A percentile compares a stretch with the other conserved stretches of the same genome.
These are phyloP conservation scores for Fusarium sp. DNA, from an alignment of 2,329 filamentous ascomycete species.

Conservation along the genomic window DNA sequence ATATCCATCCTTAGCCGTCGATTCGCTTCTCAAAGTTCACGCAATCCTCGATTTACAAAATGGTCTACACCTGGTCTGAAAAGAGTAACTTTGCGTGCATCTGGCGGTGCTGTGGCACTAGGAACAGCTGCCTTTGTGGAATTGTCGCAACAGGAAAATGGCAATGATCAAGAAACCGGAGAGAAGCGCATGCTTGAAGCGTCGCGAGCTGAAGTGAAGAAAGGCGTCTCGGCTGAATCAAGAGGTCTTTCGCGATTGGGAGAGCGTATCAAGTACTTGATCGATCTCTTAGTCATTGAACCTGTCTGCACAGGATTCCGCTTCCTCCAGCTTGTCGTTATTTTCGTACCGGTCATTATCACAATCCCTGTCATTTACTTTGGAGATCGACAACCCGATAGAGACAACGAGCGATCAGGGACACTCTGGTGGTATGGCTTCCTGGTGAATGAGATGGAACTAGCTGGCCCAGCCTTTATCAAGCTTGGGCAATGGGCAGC, in stretches of 20 bases:
- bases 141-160: slow-evolving; percentile 67
- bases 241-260: slow-evolving; percentile 68
- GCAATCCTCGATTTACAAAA: slow-evolving; percentile 42
- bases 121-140: slow-evolving; percentile 69
- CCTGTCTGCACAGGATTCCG: slow-evolving; percentile 86
- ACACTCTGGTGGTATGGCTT: slow-evolving; percentile 96
- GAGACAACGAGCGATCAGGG: slow-evolving; percentile 80
- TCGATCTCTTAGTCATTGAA: slow-evolving; percentile 83
- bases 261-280: slow-evolving; percentile 70
- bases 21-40: slow-evolving; percentile 43
- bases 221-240: slow-evolving; percentile 72
- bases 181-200: slow-evolving; percentile 89
- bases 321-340: slow-evolving; percentile 86
- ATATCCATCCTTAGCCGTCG: slow-evolving; percentile 36
- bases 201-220: slow-evolving; percentile 81
- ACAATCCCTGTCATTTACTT: slow-evolving; percentile 85
- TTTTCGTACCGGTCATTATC: slow-evolving; percentile 91
- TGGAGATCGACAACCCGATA: slow-evolving; percentile 70
- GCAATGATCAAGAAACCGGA: slow-evolving; percentile 68
- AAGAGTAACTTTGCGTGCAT: slow-evolving; percentile 54
- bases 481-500: slow-evolving; percentile 99
- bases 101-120: slow-evolving; percentile 57
- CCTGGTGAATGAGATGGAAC: slow-evolving; percentile 89
- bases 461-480: slow-evolving; percentile 94
- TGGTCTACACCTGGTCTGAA: slow-evolving; percentile 38